Percentiles rank a stretch among this genome's conserved stretches.
phyloP scores from a whole-genome alignment of 2,329 filamentous ascomycete species.

The Dothidotthia symphoricarpi region DNA sequence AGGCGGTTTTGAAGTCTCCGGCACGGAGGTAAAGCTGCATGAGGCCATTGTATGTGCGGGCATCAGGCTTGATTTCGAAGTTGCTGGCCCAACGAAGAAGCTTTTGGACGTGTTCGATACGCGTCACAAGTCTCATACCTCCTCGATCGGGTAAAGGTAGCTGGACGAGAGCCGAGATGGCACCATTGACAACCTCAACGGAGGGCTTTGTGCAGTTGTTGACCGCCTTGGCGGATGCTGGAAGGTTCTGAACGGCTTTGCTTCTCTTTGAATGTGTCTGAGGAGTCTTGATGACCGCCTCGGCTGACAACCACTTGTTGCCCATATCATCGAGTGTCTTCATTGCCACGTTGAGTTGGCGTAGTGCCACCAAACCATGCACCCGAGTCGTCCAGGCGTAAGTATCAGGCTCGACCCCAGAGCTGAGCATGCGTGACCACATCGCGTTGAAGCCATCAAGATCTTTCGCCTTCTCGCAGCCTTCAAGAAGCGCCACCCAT shows the following conservation, averaged over 20 bases:
- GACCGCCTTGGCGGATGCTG: constrained; percentile 19
- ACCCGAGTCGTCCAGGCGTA: constrained; percentile 70
- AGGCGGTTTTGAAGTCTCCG: constrained; percentile 50
- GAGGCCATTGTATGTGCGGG: constrained; percentile 64
- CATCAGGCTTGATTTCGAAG: constrained; percentile 49
- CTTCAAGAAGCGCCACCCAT: constrained; percentile 72
- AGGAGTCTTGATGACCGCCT: constrained; percentile 14
- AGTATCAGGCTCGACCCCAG: constrained; percentile 61
- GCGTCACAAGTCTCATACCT: constrained; percentile 42
- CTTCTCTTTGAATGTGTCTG: constrained; percentile 7
- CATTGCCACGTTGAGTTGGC: constrained; percentile 58
- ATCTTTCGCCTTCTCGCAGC: constrained; percentile 63
- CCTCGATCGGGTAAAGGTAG: constrained; percentile 21
- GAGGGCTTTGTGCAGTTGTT: constrained; percentile 57
- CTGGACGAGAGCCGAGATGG: constrained; percentile 61
- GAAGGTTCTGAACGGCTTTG: constrained; percentile 12
- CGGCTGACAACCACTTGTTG: constrained; percentile 54
- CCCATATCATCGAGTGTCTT: constrained; percentile 66
- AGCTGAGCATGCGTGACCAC: constrained; percentile 63
- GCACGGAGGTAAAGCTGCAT: constrained; percentile 59
- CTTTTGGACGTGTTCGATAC: constrained; percentile 34
- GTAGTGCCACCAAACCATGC: constrained; percentile 60
- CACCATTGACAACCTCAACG: constrained; percentile 67
- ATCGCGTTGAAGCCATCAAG: constrained; percentile 60
- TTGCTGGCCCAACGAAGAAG: constrained; percentile 45